Evolutionary conservation across 192 early-diverging fungal species (phyloP).

Genomic region (Rhizophagus prolifer): DNA sequence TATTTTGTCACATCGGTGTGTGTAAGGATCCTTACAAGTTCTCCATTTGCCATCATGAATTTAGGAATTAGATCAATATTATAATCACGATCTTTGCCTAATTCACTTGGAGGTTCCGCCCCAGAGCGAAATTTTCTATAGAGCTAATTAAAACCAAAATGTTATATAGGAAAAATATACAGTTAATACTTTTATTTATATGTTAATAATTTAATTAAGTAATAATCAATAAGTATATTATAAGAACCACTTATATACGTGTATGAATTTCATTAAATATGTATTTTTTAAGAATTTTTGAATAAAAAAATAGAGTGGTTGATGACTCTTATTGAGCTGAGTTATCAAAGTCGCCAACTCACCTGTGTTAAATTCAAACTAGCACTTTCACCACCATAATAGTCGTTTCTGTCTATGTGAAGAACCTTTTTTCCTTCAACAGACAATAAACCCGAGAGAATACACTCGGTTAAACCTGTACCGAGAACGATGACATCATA

Average conservation of each 20-base stretch:
- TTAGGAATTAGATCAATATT: constrained; percentile 99
- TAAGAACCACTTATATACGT: too few species aligned
- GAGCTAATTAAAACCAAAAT: constrained; percentile 47
- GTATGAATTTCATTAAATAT: too few species aligned
- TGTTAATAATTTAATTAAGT: neutral
- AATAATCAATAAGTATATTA: neutral
- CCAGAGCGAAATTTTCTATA: constrained; percentile 69
- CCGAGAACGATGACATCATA: constrained; percentile 90
- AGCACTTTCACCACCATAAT: constrained; percentile 97
- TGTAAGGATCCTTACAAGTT: constrained; percentile 93
- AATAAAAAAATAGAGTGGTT: neutral
- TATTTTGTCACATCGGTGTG: constrained; percentile 99
- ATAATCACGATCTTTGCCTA: constrained; percentile 86
- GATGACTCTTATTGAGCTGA: neutral
- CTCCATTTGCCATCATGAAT: constrained; percentile 99
- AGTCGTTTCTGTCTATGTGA: constrained; percentile 93
- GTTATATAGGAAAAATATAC: neutral
- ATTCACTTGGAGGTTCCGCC: constrained; percentile 44
- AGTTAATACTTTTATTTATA: too few species aligned
- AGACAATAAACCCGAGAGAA: constrained; percentile 82
- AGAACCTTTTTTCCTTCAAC: constrained; percentile 92
- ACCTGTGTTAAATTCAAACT: constrained; percentile 96
- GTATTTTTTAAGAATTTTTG: neutral
- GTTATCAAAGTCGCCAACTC: constrained; percentile 10
- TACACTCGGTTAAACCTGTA: constrained; percentile 88